phyloP scores from a whole-genome alignment of 108 stramenopile species.

The Nitzschia sp. region DNA sequence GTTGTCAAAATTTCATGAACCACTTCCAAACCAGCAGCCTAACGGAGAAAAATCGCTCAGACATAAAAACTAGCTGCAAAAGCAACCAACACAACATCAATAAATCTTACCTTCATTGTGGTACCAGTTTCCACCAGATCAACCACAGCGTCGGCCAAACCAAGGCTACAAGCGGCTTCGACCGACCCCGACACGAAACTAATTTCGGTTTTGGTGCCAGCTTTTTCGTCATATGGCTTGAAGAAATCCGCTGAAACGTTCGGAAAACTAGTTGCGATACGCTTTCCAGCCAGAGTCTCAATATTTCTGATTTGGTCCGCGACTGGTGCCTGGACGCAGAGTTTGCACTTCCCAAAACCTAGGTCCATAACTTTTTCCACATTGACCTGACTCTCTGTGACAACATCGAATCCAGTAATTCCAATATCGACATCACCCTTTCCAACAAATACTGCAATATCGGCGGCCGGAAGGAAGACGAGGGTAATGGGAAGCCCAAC shows the following conservation, averaged over 20 bases:
- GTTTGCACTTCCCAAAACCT: constrained; percentile 94
- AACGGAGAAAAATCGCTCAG: neutral
- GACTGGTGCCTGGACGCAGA: constrained; percentile 95
- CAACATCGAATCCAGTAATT: constrained; percentile 92
- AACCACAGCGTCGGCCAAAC: constrained; percentile 97
- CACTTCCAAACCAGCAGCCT: constrained; percentile 96
- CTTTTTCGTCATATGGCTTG: constrained; percentile 66
- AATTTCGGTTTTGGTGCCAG: constrained; percentile 79
- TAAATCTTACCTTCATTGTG: constrained; percentile 89
- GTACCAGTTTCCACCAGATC: constrained; percentile 98
- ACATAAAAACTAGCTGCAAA: neutral
- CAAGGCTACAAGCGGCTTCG: constrained; percentile 95
- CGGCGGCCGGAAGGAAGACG: constrained; percentile 94
- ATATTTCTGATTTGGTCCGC: constrained; percentile 69
- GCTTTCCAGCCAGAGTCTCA: constrained; percentile 77
- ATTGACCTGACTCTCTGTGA: constrained; percentile 75
- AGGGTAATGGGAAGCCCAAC: constrained; percentile 87
- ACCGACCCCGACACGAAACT: constrained; percentile 94
- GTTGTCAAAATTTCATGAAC: constrained; percentile 87
- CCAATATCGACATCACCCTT: constrained; percentile 96
- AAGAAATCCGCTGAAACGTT: constrained; percentile 88
- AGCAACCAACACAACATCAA: neutral
- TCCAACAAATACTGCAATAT: constrained; percentile 96
- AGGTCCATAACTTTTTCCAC: constrained; percentile 89
- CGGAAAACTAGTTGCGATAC: constrained; percentile 96